phyloP scores from a whole-genome alignment of 179 eudicot species.

The Monotropa hypopitys region DNA sequence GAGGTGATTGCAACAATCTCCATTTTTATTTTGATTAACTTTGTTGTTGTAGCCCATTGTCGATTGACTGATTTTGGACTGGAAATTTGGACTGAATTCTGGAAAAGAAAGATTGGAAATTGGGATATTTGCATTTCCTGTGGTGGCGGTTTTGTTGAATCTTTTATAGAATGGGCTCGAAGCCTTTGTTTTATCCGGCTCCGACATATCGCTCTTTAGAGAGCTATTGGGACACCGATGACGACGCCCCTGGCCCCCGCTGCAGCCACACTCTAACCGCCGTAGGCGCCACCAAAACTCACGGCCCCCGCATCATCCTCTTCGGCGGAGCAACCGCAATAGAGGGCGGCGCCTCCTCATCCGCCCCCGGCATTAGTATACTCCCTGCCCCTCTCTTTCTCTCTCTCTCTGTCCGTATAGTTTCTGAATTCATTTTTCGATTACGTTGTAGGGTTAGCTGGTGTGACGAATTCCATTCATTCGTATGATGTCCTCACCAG shows the following conservation, averaged over 20 bases:
- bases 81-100: not conserved
- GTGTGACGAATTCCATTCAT: conserved; percentile 77
- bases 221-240: conserved; percentile 67
- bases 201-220: conserved; percentile 58
- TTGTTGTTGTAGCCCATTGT: not conserved
- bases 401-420: not conserved
- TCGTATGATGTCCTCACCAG: conserved; percentile 62
- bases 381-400: not conserved
- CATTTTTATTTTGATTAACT: not conserved
- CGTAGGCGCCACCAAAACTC: conserved; percentile 59
- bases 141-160: not conserved
- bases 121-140: not conserved
- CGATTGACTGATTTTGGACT: not conserved
- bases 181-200: conserved; percentile 70
- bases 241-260: conserved; percentile 85
- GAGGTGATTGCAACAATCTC: not conserved
- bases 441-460: conserved; percentile 56
- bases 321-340: conserved; percentile 97
- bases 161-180: conserved; percentile 44
- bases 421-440: conserved; percentile 4
- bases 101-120: not conserved
- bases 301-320: conserved; percentile 80
- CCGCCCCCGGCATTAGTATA: conserved; percentile 29
- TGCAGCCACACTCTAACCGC: conserved; percentile 63
- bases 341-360: conserved; percentile 53